Percentiles rank a stretch among this genome's conserved stretches.
phyloP scores from a whole-genome alignment of 2,329 filamentous ascomycete species.

The Fusarium poae region DNA sequence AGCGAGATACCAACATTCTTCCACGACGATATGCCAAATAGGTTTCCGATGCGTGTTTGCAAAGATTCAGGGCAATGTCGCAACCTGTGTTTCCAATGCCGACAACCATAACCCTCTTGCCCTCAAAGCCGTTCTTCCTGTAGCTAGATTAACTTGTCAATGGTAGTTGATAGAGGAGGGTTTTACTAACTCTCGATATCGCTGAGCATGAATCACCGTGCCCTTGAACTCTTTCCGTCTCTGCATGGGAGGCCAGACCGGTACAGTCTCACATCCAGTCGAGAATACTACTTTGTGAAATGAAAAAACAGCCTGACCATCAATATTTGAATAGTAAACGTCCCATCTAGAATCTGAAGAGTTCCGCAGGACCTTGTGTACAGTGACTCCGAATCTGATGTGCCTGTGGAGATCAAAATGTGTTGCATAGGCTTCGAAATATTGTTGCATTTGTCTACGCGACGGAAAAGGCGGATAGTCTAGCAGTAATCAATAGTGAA shows the following conservation, averaged over 20 bases:
- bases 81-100: background rate
- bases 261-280: background rate
- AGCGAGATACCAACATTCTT: background rate
- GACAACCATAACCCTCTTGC: background rate
- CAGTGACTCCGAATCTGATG: background rate
- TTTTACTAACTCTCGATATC: background rate
- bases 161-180: rapidly evolving
- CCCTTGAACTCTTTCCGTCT: background rate
- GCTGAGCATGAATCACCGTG: background rate
- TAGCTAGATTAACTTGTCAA: background rate
- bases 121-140: background rate
- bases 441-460: background rate
- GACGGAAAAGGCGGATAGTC: background rate
- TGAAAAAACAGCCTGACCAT: background rate
- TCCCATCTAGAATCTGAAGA: background rate
- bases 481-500: background rate
- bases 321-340: rapidly evolving
- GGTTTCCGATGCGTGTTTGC: background rate
- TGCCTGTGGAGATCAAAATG: background rate
- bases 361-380: background rate
- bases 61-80: background rate
- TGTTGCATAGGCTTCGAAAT: background rate
- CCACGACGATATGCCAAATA: background rate
- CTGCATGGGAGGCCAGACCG: background rate
- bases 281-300: background rate